Conservation (phyloP, 2,329 filamentous ascomycete species). For the Lachnellula subtilissima region DNA sequence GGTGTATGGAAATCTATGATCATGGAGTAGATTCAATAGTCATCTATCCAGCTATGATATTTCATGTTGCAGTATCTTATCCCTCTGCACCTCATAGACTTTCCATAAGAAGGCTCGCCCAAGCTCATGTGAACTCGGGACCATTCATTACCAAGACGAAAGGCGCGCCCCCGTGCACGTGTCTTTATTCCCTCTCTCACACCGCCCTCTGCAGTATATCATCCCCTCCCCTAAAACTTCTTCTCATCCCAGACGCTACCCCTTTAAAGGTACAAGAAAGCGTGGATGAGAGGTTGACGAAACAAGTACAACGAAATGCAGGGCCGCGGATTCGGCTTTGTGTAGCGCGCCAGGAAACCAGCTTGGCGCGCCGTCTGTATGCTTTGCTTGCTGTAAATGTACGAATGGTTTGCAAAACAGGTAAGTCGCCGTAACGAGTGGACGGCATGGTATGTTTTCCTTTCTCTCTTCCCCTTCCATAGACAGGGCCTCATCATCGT, state of each 20-base stretch:
- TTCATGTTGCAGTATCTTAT: not conserved
- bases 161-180: constrained; percentile 9
- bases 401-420: constrained; percentile 12
- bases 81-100: constrained; percentile 1
- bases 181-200: constrained; percentile 1
- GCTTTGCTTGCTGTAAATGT: constrained; percentile 10
- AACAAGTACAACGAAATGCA: constrained; percentile 23
- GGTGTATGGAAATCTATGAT: not conserved
- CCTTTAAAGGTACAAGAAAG: constrained; percentile 7
- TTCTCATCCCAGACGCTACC: constrained; percentile 5
- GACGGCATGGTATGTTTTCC: constrained; percentile 14
- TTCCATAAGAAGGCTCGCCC: constrained; percentile 7
- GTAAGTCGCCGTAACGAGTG: constrained; percentile 27
- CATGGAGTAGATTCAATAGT: constrained; percentile 9
- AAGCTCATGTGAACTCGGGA: constrained; percentile 2
- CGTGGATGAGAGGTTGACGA: constrained; percentile 13
- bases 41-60: constrained; percentile 10
- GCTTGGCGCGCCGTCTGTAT: constrained; percentile 20
- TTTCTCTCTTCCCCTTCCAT: constrained; percentile 5
- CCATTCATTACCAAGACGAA: constrained; percentile 7
- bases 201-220: constrained; percentile 10
- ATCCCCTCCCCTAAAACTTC: constrained; percentile 3
- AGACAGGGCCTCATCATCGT: constrained; percentile 21
- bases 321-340: constrained; percentile 31
- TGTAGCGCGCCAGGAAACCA: constrained; percentile 22